These are phyloP conservation scores for Mortierella sp. DNA, from an alignment of 371 early-diverging fungal genomes.

Conservation along the genomic window DNA sequence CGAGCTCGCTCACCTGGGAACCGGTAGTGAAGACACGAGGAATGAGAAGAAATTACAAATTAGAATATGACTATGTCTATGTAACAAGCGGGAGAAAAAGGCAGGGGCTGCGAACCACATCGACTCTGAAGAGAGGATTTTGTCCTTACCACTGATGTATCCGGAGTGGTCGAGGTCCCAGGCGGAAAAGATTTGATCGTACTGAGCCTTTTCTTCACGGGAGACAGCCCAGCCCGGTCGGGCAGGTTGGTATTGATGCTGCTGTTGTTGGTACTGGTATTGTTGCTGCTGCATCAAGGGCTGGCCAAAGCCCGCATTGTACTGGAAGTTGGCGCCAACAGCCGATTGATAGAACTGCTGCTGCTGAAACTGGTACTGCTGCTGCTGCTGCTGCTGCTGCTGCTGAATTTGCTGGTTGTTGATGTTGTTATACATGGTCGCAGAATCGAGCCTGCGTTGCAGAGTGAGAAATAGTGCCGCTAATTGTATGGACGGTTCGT, in stretches of 20 bases:
- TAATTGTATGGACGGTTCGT: background rate
- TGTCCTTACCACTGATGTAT: slow-evolving; percentile 71
- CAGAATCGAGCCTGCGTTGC: slow-evolving; percentile 4
- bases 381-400: slow-evolving; percentile 23
- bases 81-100: no score
- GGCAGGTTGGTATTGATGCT: slow-evolving; percentile 50
- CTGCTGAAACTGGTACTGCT: slow-evolving; percentile 27
- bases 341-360: slow-evolving; percentile 46
- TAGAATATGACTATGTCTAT: background rate
- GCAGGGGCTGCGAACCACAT: background rate
- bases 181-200: slow-evolving; percentile 87
- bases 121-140: background rate
- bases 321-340: slow-evolving; percentile 45
- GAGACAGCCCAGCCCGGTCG: slow-evolving; percentile 83
- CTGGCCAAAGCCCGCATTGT: slow-evolving; percentile 49
- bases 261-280: slow-evolving; percentile 30
- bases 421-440: slow-evolving; percentile 22
- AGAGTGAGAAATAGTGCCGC: background rate
- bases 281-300: slow-evolving; percentile 45
- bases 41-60: background rate
- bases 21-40: background rate
- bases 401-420: slow-evolving; percentile 17
- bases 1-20: slow-evolving; percentile 77
- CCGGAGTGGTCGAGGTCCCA: slow-evolving; percentile 88
- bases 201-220: slow-evolving; percentile 82